Evolutionary conservation across 371 early-diverging fungal genomes (phyloP), one percentile per base, ranked within the genome.

Genomic region (Syncephalastrum monosporum): DNA sequence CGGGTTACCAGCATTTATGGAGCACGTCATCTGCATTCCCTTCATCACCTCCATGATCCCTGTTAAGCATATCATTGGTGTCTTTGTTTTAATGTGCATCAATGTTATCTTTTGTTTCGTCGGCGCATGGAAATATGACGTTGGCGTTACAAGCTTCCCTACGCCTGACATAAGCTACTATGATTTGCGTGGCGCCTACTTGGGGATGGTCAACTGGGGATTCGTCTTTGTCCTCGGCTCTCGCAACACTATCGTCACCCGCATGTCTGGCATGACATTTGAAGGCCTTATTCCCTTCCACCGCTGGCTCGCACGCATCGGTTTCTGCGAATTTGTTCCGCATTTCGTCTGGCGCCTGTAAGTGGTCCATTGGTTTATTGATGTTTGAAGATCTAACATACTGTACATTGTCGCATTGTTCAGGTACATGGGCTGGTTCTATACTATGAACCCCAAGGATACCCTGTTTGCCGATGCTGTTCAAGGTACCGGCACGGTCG

Each of bases 331-430:
- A 53, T 67, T 66, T 42, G 49, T 75, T 1, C 70, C 72, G 19
- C 76, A 75, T 50, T 60, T 75, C 60, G 62, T 70, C 8, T 75
- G 59, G 53, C 59, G 75, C 24, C 68, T 74, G 75, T 71, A 71
- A 65, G 71, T 64, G 4, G 46, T 2, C 16, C 15, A 15, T 33
- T 5, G 42, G 23, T 27, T 56, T 24, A 8, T 47, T 8, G 5
- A n/a, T 24, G 12, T 24, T 54, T 38, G 43, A 45, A 44, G 24
- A 53, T 45, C 10, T 33, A 33, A 33, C 21, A 21, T 21, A 33
- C 8, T 3, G 13, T 42, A 14, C 4, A 21, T 8, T 50, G 49
- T 41, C 24, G 43, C 48, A 12, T 43, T 57, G 10, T 33, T 1
- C 38, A 33, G 38, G 7, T 33, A 33, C 51, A 19, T 21, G 25